Evolutionary conservation across 257 asterid genomes (phyloP).

Genomic region (Gardenia jasminoides): DNA sequence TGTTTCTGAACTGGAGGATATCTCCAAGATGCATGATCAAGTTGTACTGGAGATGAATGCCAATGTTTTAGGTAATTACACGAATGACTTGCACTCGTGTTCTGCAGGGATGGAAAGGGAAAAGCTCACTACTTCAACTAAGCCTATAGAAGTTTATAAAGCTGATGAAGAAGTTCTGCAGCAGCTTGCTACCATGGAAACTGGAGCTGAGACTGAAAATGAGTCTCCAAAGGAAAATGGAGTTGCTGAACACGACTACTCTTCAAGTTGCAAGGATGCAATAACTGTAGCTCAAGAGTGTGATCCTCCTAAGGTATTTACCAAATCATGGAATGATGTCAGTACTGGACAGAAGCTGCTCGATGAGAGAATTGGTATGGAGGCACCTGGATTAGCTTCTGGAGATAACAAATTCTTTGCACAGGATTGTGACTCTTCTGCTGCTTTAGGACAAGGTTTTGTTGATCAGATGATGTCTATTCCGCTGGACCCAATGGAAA

Average conservation of each 20-base stretch:
- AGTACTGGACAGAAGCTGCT: constrained; percentile 5
- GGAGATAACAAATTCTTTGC: neutral
- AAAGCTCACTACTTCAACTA: neutral
- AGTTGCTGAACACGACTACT: neutral
- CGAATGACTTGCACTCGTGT: constrained; percentile 9
- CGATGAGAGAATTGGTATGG: constrained; percentile 7
- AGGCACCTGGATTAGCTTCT: neutral
- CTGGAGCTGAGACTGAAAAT: neutral
- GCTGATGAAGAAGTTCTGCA: neutral
- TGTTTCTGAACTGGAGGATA: neutral
- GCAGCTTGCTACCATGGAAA: neutral
- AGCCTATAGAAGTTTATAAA: neutral
- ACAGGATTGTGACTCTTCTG: neutral
- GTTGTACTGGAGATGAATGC: constrained; percentile 2
- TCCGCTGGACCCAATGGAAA: neutral
- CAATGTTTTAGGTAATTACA: neutral
- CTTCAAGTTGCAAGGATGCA: neutral
- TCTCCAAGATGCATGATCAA: neutral
- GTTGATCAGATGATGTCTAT: neutral
- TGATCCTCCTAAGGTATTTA: neutral
- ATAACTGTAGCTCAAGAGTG: neutral
- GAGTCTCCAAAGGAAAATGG: neutral
- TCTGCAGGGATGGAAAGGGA: constrained; percentile 3
- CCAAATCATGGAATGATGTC: neutral
- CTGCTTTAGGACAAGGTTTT: neutral